Percentiles rank a stretch among this genome's conserved stretches.
Evolutionary conservation across 768 basidiomycete species (phyloP).

Genomic region (Tulasnella calospora): DNA sequence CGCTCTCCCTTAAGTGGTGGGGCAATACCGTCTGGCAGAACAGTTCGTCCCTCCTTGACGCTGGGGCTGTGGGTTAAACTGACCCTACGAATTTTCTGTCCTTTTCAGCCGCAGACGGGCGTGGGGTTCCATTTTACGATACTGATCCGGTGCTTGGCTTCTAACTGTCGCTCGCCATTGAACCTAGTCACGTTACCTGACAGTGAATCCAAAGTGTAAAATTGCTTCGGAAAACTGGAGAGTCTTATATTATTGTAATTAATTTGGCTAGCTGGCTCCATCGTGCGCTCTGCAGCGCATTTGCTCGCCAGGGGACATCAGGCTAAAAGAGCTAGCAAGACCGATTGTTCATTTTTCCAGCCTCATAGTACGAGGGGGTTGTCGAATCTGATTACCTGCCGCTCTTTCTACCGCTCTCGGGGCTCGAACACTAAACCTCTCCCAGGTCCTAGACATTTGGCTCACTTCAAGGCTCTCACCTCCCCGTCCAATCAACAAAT

Average conservation of each 20-base stretch:
- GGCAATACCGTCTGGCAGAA: constrained; percentile 36
- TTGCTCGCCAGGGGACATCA: neutral
- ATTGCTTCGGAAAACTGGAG: neutral
- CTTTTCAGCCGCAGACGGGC: constrained; percentile 18
- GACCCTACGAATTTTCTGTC: neutral
- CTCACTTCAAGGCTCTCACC: neutral
- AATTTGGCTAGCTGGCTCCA: neutral
- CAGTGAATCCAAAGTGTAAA: neutral
- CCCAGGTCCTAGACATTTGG: too few species aligned
- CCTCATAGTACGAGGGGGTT: neutral
- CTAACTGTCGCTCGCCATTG: neutral
- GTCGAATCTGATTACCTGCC: neutral
- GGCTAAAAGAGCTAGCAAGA: neutral
- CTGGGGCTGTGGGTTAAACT: neutral
- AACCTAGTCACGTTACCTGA: neutral
- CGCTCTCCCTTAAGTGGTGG: constrained; percentile 37
- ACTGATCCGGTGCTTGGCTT: neutral
- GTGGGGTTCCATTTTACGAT: neutral
- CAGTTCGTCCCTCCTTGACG: constrained; percentile 15
- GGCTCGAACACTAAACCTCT: too few species aligned
- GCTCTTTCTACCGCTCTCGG: too few species aligned
- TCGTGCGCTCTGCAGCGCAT: neutral
- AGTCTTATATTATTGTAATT: neutral
- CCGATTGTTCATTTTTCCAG: neutral
- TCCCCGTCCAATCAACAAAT: neutral